These are phyloP conservation scores for Mastigamoeba balamuthi DNA, from an alignment of 78 protist species.

Conservation along the genomic window DNA sequence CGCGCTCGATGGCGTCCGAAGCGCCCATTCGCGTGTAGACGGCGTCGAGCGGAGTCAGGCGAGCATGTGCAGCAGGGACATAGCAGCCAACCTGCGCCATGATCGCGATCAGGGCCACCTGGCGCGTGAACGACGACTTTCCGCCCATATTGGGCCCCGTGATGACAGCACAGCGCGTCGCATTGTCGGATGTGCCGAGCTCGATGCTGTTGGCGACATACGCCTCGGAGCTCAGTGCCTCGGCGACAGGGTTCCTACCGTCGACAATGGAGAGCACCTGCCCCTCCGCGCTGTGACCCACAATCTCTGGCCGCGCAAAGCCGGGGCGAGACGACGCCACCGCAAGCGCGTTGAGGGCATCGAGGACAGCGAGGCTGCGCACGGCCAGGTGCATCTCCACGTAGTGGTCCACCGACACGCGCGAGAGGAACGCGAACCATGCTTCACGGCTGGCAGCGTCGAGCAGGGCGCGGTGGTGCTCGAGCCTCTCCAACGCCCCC, in stretches of 20 bases:
- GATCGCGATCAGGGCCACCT: conserved; percentile 46
- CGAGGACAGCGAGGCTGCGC: conserved; percentile 10
- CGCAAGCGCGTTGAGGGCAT: conserved; percentile 24
- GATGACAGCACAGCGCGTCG: conserved; percentile 19
- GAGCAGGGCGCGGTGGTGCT: conserved; percentile 13
- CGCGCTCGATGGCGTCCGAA: conserved; percentile 51
- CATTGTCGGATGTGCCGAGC: not conserved
- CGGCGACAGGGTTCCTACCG: conserved; percentile 56
- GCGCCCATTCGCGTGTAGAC: conserved; percentile 87
- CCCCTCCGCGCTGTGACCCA: not conserved
- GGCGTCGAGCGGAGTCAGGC: conserved; percentile 54
- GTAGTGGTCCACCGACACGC: not conserved
- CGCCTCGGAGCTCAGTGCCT: not conserved
- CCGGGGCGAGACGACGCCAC: conserved; percentile 2
- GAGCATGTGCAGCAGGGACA: conserved; percentile 74
- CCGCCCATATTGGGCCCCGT: conserved; percentile 96
- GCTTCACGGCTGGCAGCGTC: conserved; percentile 15
- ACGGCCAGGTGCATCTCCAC: conserved; percentile 1
- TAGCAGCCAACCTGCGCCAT: conserved; percentile 86
- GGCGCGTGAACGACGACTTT: conserved; percentile 11
- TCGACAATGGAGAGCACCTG: conserved; percentile 1
- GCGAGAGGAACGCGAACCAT: conserved; percentile 27
- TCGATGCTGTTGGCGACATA: conserved; percentile 34
- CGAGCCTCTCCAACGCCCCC: not conserved
- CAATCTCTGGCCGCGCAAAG: conserved; percentile 25